Percentiles rank a stretch among this genome's conserved stretches.
Evolutionary conservation across 2,329 filamentous ascomycete species (phyloP).

Genomic region (Talaromyces rugulosus): DNA sequence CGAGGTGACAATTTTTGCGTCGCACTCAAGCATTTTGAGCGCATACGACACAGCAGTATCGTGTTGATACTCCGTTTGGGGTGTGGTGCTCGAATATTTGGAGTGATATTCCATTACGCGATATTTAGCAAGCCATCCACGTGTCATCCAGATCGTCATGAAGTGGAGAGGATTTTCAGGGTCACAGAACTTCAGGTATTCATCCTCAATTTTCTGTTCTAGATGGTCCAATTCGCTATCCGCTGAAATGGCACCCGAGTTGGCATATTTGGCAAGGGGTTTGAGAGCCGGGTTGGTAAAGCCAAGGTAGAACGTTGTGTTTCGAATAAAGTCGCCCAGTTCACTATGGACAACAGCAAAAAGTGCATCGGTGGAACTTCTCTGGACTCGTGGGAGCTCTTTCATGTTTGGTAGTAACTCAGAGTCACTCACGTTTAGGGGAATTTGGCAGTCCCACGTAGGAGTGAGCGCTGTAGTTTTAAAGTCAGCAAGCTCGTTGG

Average conservation of each 20-base stretch:
- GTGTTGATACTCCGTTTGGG: not conserved
- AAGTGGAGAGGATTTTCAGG: conserved; percentile 43
- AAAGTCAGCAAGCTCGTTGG: conserved; percentile 61
- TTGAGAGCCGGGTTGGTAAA: conserved; percentile 41
- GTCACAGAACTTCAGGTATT: conserved; percentile 43
- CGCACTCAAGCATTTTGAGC: conserved; percentile 41
- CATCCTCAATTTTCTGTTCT: conserved; percentile 41
- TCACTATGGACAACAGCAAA: conserved; percentile 44
- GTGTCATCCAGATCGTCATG: conserved; percentile 45
- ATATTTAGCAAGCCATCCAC: conserved; percentile 45
- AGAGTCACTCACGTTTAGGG: conserved; percentile 29
- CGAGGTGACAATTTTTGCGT: conserved; percentile 43
- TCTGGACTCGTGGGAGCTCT: conserved; percentile 6
- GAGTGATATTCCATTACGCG: conserved; percentile 50
- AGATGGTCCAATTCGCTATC: conserved; percentile 30
- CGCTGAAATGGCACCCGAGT: conserved; percentile 14
- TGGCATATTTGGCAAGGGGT: conserved; percentile 14
- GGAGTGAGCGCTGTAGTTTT: conserved; percentile 34
- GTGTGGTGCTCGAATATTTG: conserved; percentile 10
- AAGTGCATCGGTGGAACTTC: conserved; percentile 36
- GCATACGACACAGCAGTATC: conserved; percentile 18
- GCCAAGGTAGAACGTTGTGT: conserved; percentile 41
- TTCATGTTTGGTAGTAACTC: conserved; percentile 12
- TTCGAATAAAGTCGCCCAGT: conserved; percentile 38
- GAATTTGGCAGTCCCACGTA: conserved; percentile 42